Evolutionary conservation across 768 basidiomycete genomes (phyloP), one percentile per base, ranked within the genome.

Genomic region (Obba rivulosa): DNA sequence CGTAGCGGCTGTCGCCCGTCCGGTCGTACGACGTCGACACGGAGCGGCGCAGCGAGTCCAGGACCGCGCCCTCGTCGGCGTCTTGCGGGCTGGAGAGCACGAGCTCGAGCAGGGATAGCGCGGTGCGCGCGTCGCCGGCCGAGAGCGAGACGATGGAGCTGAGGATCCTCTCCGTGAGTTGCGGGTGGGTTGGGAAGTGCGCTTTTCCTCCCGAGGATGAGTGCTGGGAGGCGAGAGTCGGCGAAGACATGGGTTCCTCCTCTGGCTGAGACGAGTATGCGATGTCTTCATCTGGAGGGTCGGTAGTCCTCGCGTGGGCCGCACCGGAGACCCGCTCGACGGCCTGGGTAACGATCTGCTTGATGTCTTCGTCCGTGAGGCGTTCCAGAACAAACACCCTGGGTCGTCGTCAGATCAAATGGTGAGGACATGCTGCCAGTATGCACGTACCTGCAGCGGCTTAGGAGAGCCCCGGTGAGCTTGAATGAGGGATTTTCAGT

Each of bases 401-500:
- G 51, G 49, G 4, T 31, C 13, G 28, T 31, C 13, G 7, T 7
- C 28, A 31, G 7, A 31, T 11, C 53, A 50, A 64, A 25, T 59
- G 55, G 45, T 4, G 4, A 41, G n/a, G 21, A 35, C 44, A 36
- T 31, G 36, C 39, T 9, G 39, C 20, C 17, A 24, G 18, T 22
- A 17, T 28, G 1, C 7, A 67, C 77, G 58, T 54, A 85, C 87
- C 87, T 77, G 65, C 87, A 90, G 38, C 87, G 80, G 59, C 83
- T 84, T 24, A 90, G 66, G 23, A 90, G 69, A 10, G 87, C 82
- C 25, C 80, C 74, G 16, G 81, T 87, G 25, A 90, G 63, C 55
- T 85, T 87, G 69, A 93, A 93, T 0, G 87, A 89, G 1, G 90
- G 90, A 53, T 93, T 93, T 64, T 93, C 91, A 1, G 90, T 92